Base-by-base conservation (phyloP, 1,284 basidiomycete species). In the Ganoderma sinense region DNA sequence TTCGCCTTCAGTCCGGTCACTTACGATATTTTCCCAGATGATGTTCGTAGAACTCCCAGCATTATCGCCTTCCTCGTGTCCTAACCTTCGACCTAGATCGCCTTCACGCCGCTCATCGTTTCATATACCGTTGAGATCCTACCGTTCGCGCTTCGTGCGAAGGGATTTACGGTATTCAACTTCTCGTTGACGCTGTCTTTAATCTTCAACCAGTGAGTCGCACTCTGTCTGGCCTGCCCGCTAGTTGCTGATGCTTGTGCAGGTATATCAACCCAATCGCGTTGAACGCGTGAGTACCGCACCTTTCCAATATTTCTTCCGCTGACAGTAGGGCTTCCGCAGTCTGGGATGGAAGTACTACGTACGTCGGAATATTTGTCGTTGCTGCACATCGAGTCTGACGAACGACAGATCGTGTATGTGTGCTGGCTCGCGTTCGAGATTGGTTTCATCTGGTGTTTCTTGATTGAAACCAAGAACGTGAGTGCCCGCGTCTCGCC, bases 101-200 rank as follows among this genome's bases (percentile, higher is more conserved):
- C 87, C 0, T 88, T 85, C 78, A 84, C 86, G 1, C 89, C 89
- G 1, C 82, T 91, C 56, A 84, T 90, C 71, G 86, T 88, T 39
- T 84, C 85, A 65, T 82, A 90, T 78, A 88, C 86, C 1, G 82
- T 89, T 65, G 89, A 90, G 76, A 89, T 89, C 70, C 78, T 89
- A 62, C 88, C 88, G 0, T 88, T 82, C 78, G 77, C 83, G 20
- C 80, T 91, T 58, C 87, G 89, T 53, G 87, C 90, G 26, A 90
- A 91, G 79, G 89, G 88, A 26, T 85, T 89, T 77, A 87, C 85
- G 31, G 79, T 90, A 14, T 88, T 86, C 81, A 86, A 85, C 77
- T 85, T 89, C 70, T 73, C 82, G 23, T 80, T 88, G 55, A 86
- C 86, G 10, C 71, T 86, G 5, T 85, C 88, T 0, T 77, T 88